Evolutionary conservation across 2,329 filamentous ascomycete genomes (phyloP).

Genomic region (Colletotrichum costaricense): DNA sequence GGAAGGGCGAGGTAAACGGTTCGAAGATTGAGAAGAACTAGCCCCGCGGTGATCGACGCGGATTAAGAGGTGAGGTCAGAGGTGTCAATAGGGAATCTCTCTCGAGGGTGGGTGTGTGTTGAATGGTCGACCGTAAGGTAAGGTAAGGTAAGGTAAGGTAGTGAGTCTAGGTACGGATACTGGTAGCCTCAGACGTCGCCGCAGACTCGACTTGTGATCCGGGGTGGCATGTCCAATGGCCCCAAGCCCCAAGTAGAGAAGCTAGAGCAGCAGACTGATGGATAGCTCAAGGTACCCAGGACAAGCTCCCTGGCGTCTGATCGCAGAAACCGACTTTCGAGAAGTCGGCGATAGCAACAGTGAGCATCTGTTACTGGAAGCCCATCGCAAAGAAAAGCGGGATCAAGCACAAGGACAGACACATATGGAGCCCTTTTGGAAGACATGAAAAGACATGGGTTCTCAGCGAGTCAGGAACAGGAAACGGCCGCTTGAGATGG

Average conservation of each 20-base stretch:
- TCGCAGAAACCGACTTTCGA: slow-evolving; percentile 31
- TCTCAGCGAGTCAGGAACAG: slow-evolving; percentile 35
- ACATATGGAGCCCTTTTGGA: slow-evolving; percentile 17
- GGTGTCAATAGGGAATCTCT: slow-evolving; percentile 32
- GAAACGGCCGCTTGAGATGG: slow-evolving; percentile 35
- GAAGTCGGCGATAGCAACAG: slow-evolving; percentile 24
- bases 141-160: too few species aligned
- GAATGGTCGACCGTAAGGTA: slow-evolving; percentile 5
- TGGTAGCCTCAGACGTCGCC: slow-evolving; percentile 29
- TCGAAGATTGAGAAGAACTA: not conserved
- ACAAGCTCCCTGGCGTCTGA: slow-evolving; percentile 33
- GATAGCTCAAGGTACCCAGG: slow-evolving; percentile 30
- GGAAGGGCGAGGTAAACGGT: slow-evolving; percentile 14
- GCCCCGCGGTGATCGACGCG: slow-evolving; percentile 34
- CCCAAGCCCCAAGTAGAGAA: slow-evolving; percentile 19
- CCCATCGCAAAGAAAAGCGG: slow-evolving; percentile 34
- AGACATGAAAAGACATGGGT: slow-evolving; percentile 21
- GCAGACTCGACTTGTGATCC: slow-evolving; percentile 31
- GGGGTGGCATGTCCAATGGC: slow-evolving; percentile 30
- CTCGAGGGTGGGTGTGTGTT: slow-evolving; percentile 32
- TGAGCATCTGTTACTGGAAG: slow-evolving; percentile 21
- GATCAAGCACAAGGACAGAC: slow-evolving; percentile 20
- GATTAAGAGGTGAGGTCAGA: slow-evolving; percentile 35
- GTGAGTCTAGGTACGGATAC: not conserved
- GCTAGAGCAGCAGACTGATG: slow-evolving; percentile 19